Percentiles rank a stretch among this genome's conserved stretches.
Evolutionary conservation across 306 rosid species (phyloP).

Genomic region (Macrotyloma uniflorum): DNA sequence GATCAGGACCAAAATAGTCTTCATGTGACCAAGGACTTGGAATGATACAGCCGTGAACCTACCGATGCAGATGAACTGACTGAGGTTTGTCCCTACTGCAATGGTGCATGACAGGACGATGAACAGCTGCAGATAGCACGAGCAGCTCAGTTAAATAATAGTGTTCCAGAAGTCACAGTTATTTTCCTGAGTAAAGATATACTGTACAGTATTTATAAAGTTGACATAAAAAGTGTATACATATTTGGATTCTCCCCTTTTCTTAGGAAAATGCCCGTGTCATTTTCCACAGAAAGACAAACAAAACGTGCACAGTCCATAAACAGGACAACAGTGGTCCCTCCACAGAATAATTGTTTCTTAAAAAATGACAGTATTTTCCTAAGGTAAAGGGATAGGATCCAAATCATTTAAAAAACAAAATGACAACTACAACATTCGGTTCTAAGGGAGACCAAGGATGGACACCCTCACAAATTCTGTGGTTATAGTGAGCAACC

Average conservation of each 20-base stretch:
- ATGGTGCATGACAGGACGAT: constrained; percentile 81
- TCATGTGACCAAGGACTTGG: constrained; percentile 94
- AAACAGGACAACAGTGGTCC: constrained; percentile 34
- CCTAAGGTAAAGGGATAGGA: constrained; percentile 7
- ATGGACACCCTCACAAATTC: constrained; percentile 4
- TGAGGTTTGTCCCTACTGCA: constrained; percentile 92
- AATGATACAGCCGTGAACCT: constrained; percentile 88
- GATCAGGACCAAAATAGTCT: constrained; percentile 79
- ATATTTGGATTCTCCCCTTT: constrained; percentile 44
- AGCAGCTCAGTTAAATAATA: constrained; percentile 43
- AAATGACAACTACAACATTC: constrained; percentile 29
- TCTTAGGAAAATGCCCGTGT: constrained; percentile 15
- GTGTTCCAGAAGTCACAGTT: constrained; percentile 29
- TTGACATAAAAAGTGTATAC: constrained; percentile 42
- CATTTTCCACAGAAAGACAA: constrained; percentile 28
- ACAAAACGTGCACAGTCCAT: constrained; percentile 13
- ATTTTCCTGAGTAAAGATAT: constrained; percentile 19
- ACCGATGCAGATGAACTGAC: constrained; percentile 94
- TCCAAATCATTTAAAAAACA: constrained; percentile 17
- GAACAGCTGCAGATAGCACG: constrained; percentile 66
- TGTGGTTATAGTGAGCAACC: constrained; percentile 2
- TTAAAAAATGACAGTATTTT: constrained; percentile 16
- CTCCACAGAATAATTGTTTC: constrained; percentile 8
- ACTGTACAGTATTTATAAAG: constrained; percentile 36
- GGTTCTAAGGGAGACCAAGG: constrained; percentile 28